Base-by-base conservation (phyloP, 495 filamentous ascomycete genomes). In the Tirmania nivea region DNA sequence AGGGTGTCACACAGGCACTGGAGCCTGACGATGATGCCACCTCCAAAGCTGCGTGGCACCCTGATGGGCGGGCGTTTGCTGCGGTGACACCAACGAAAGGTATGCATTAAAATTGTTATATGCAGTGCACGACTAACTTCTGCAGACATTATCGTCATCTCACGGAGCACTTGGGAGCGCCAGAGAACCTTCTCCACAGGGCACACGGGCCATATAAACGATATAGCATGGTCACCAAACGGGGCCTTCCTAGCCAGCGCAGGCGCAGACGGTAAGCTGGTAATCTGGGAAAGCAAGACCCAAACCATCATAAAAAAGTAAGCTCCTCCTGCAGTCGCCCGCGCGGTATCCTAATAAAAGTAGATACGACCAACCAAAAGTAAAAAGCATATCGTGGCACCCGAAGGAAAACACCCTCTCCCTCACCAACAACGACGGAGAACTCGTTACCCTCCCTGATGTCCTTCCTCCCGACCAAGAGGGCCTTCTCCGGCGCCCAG, bases 191-290 rank as follows among this genome's bases (percentile, higher is more conserved):
- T 96, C 60, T 62, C 76, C 8, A 76, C 76, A 21, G 86, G 83
- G 1, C 92, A 96, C 59, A 80, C 75, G 25, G 84, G 81, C 20
- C 84, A 92, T 59, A 79, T 97, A 56, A 94, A 86, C 0, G 80
- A 89, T 11, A 69, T 89, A 16, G 78, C 79, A 45, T 97, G 90
- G 90, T 90, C 88, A 12, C 87, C 87, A 2, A 97, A 96, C 66
- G 90, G 90, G 17, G 83, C 86, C 0, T 70, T 96, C 47, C 72
- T 97, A 6, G 84, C 77, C 19, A 85, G 83, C 8, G 84, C 92
- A 14, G 84, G 75, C 34, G 78, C 80, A 49, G 90, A 96, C 68
- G 79, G 81, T 47, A 83, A 80, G 60, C 71, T 96, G 21, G 57
- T 90, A 25, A 69, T 97, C 11, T 97, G 90, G 90, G 85, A 94